These are phyloP conservation scores for Calendula officinalis DNA, from an alignment of 129 eudicot species.

Conservation along the genomic window DNA sequence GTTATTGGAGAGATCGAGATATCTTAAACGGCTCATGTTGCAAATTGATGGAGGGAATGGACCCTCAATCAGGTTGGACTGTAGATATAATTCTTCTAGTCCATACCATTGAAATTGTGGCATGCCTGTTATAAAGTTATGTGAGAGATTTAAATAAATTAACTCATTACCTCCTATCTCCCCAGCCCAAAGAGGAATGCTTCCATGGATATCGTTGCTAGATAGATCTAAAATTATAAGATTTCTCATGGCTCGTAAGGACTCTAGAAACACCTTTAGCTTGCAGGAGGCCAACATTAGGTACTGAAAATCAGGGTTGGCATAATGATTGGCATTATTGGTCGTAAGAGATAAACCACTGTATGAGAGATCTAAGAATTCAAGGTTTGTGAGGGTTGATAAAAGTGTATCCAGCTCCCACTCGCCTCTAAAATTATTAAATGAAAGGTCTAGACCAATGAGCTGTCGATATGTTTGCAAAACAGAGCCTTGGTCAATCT, in stretches of 20 bases:
- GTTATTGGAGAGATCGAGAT: conserved; percentile 29
- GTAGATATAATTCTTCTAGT: neutral
- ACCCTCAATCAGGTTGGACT: conserved; percentile 20
- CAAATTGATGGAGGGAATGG: conserved; percentile 34
- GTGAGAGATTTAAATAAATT: conserved; percentile 17
- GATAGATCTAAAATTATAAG: conserved; percentile 6
- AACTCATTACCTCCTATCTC: neutral
- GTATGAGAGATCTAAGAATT: conserved; percentile 11
- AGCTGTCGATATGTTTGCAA: neutral
- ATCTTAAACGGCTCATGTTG: neutral
- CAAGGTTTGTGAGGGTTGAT: conserved; percentile 7
- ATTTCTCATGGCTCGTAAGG: neutral
- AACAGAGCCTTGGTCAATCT: neutral
- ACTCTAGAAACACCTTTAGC: conserved; percentile 9
- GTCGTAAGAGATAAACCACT: neutral
- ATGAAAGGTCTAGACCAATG: neutral
- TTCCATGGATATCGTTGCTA: conserved; percentile 8
- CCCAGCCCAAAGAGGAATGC: conserved; percentile 16
- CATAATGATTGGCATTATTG: neutral
- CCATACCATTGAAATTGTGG: neutral
- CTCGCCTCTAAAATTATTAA: conserved; percentile 12
- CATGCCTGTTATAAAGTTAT: conserved; percentile 23
- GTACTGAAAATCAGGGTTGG: neutral
- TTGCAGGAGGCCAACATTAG: conserved; percentile 4
- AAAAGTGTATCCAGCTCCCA: conserved; percentile 18